phyloP scores from a whole-genome alignment of 352 stramenopile genomes.

The Pythium volutum region DNA sequence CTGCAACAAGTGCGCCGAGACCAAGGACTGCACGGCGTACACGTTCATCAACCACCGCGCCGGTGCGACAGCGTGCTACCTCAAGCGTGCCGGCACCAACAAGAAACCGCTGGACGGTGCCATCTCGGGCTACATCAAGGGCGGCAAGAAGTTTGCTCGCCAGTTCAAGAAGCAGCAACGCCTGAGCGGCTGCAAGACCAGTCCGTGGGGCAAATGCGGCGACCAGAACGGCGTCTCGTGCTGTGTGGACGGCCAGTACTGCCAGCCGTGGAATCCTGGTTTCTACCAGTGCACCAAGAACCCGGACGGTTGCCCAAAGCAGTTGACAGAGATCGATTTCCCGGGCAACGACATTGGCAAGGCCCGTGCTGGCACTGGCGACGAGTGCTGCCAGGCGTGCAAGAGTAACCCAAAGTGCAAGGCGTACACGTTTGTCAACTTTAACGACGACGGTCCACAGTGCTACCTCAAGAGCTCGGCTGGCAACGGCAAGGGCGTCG shows the following conservation, averaged over 20 bases:
- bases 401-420: constrained; percentile 33
- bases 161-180: neutral
- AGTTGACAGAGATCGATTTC: constrained; percentile 43
- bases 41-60: constrained; percentile 31
- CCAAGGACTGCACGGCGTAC: constrained; percentile 36
- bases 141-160: constrained; percentile 4
- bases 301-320: constrained; percentile 27
- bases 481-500: constrained; percentile 3
- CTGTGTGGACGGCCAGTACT: constrained; percentile 29
- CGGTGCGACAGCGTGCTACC: constrained; percentile 4
- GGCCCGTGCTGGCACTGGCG: constrained; percentile 31
- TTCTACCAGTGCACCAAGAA: constrained; percentile 52
- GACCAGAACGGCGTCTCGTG: neutral
- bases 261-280: constrained; percentile 26
- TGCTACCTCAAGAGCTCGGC: constrained; percentile 50
- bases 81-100: constrained; percentile 2
- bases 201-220: constrained; percentile 9
- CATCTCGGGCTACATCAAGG: constrained; percentile 14
- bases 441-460: constrained; percentile 39
- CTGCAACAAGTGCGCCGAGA: constrained; percentile 22
- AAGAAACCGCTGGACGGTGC: neutral
- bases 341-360: constrained; percentile 47
- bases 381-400: constrained; percentile 45
- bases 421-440: constrained; percentile 63
- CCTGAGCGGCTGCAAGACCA: neutral